Conservation (phyloP, 106 monocot species). For the Vanilla planifolia region DNA sequence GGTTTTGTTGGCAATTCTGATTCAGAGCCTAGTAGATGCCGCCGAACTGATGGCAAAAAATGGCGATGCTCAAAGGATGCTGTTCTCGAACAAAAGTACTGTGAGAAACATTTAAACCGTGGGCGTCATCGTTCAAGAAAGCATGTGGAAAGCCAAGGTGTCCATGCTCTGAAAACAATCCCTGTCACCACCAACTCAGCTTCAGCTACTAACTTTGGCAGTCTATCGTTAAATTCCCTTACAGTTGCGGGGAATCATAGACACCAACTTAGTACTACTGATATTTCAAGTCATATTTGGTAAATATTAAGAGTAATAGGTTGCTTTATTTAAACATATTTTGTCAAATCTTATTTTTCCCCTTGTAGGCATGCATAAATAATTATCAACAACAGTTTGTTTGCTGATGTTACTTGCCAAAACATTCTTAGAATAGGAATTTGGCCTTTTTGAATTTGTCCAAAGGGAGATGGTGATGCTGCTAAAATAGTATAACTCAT, state of each 20-base stretch:
- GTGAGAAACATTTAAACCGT: conserved; percentile 11
- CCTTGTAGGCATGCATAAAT: no score
- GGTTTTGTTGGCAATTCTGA: conserved; percentile 8
- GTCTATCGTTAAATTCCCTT: conserved; percentile 6
- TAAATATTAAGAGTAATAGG: background rate
- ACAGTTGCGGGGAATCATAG: conserved; percentile 13
- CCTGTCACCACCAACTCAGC: conserved; percentile 20
- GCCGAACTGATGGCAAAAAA: conserved; percentile 16
- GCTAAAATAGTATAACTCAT: no score
- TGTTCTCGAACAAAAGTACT: conserved; percentile 17
- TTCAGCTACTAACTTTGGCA: conserved; percentile 11
- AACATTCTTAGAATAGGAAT: no score
- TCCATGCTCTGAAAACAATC: conserved; percentile 38
- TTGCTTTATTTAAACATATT: no score
- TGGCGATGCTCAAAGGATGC: conserved; percentile 19
- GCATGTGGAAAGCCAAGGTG: conserved; percentile 22
- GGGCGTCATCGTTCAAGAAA: conserved; percentile 23
- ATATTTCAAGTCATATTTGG: background rate
- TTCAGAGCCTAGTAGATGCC: conserved; percentile 17
- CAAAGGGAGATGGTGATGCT: no score
- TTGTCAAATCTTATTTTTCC: no score
- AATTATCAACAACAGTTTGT: no score
- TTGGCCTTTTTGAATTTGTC: no score
- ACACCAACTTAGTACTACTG: conserved; percentile 12
- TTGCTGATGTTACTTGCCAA: no score